Evolutionary conservation across 2,329 filamentous ascomycete genomes (phyloP), one percentile per base, ranked within the genome.

Genomic region (Xylariaceae sp.): DNA sequence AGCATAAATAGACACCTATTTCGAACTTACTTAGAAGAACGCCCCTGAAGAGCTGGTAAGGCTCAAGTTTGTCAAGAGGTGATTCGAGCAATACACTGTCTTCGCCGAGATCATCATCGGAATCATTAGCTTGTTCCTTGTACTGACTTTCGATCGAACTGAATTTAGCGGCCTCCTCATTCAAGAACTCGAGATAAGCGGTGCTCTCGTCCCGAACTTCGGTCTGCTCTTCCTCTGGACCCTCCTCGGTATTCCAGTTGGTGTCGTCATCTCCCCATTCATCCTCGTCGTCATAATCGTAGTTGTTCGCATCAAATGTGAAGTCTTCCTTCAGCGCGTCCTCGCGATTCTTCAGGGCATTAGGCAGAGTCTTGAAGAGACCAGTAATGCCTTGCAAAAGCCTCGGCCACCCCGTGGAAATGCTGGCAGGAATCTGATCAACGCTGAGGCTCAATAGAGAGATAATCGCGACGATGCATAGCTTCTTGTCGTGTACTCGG

Each of bases 401-500:
- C 67, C 95, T 85, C 7, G 93, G 93, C 95, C 95, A 99, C 51
- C 95, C 95, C 63, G 92, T 90, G 63, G 96, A 92, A 23, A 99
- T 90, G 69, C 93, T 98, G n/a, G 84, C 79, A 0, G 95, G 95
- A 7, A 99, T 89, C 68, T 96, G 89, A 50, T 90, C 87, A 10
- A 88, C 87, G 59, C 84, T 86, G 56, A 99, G 77, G 44, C 87
- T 90, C 49, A 99, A 84, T 10, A 99, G 84, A 5, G 91, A 84
- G 56, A 90, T 89, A 66, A 99, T 98, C 45, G 93, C 93, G 18
- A 93, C 90, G 67, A 99, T 97, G 60, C 91, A 97, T 21, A 99
- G 81, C 81, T 97, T 99, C 84, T 99, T 99, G 79, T 99, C 95
- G 72, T 99, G 95, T 2, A 99, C 95, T 42, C 95, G 85, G 50